Evolutionary conservation across 306 rosid genomes (phyloP), one percentile per base, ranked within the genome.

Genomic region (Erythrophleum fordii): DNA sequence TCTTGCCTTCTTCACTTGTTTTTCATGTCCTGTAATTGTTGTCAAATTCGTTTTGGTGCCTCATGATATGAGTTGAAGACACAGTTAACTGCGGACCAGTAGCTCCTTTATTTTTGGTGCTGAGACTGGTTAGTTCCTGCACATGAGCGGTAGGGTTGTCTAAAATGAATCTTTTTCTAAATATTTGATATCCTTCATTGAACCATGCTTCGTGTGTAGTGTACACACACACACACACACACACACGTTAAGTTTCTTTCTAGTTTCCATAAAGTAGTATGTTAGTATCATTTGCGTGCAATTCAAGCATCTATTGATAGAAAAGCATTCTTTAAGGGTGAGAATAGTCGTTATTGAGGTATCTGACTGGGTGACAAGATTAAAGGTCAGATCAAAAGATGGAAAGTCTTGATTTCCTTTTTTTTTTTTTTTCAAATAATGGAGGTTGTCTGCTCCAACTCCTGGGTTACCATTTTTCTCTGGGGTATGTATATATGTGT

Each of bases 21-120:
- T 52, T 69, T 79, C 69, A 51, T 75, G 67, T 55, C 14, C 1
- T 79, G 69, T 28, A 31, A 52, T 49, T 61, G 26, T 68, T 51
- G 67, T 22, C 23, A 69, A 60, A 49, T 52, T 60, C 72, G 49
- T 68, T 81, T 23, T 56, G 7, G n/a, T 51, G 11, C 60, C n/a
- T 53, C 7, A 16, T 72, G 58, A 49, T 75, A 45, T 66, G 75
- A 67, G 69, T n/a, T 29, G 9, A 44, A 53, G 73, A 35, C 55
- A 37, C 35, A 39, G 75, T 66, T 44, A 6, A 48, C 35, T 37
- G 20, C 48, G 31, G n/a, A 37, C 48, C 22, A 18, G 65, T 8
- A 3, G 16, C 35, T 80, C n/a, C 67, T 44, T 26, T 51, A 3
- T 17, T 6, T 51, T 17, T 18, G 6, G 10, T 18, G 23, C 22